These are phyloP conservation scores for Rhodomyrtus psidioides DNA, from an alignment of 441 rosid species.

Conservation along the genomic window DNA sequence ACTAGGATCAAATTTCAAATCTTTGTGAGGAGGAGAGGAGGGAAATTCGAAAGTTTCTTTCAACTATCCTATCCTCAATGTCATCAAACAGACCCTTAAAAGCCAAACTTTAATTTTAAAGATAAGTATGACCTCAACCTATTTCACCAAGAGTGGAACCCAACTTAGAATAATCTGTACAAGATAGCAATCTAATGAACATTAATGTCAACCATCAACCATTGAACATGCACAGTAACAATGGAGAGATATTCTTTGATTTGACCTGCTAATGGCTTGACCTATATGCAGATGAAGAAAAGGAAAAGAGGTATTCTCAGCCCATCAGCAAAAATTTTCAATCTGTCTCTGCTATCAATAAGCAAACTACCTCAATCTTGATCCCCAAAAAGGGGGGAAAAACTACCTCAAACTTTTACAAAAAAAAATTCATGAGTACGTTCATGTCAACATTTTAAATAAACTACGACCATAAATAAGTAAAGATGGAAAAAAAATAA, in stretches of 20 bases:
- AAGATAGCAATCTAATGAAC: neutral
- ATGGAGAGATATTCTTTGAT: neutral
- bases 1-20: neutral
- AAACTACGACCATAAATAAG: neutral
- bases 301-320: neutral
- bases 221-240: neutral
- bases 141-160: neutral
- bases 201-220: neutral
- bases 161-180: neutral
- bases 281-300: neutral
- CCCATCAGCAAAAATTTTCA: neutral
- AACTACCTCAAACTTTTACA: neutral
- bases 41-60: neutral
- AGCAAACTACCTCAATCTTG: neutral
- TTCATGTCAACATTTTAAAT: neutral
- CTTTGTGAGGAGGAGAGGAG: neutral
- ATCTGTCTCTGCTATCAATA: neutral
- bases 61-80: neutral
- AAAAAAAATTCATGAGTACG: neutral
- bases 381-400: too few species aligned
- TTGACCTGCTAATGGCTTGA: neutral
- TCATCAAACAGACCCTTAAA: neutral
- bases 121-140: neutral
- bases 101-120: neutral
- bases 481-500: neutral